Conservation (phyloP, 2,329 filamentous ascomycete species). For the Samsoniella hepiali region DNA sequence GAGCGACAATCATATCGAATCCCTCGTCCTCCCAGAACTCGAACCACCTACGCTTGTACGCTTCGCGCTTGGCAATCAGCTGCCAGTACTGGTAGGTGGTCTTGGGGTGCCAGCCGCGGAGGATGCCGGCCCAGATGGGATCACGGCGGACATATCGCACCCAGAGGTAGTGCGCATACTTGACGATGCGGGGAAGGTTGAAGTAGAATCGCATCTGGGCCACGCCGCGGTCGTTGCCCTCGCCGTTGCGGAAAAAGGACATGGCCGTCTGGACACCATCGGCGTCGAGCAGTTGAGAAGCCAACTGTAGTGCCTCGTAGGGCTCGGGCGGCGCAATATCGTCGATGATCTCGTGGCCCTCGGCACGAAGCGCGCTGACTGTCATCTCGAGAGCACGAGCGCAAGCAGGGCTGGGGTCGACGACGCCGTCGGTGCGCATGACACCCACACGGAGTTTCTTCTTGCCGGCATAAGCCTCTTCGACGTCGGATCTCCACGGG, state of each 20-base stretch:
- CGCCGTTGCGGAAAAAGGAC: conserved; percentile 71
- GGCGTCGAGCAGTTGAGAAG: conserved; percentile 75
- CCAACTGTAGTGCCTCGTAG: conserved; percentile 72
- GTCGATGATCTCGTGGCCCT: conserved; percentile 72
- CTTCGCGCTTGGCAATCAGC: conserved; percentile 72
- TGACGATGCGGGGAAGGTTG: conserved; percentile 67
- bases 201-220: conserved; percentile 72
- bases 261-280: conserved; percentile 81
- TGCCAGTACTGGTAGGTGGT: conserved; percentile 78
- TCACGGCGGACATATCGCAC: conserved; percentile 81
- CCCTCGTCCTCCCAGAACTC: conserved; percentile 75
- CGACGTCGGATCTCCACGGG: conserved; percentile 66
- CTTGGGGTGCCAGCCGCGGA: conserved; percentile 71
- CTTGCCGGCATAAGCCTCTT: conserved; percentile 57
- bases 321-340: conserved; percentile 63
- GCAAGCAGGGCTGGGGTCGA: conserved; percentile 84
- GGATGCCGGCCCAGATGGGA: conserved; percentile 70
- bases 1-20: conserved; percentile 75
- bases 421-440: conserved; percentile 75
- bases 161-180: conserved; percentile 85
- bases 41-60: conserved; percentile 74
- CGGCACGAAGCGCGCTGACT: conserved; percentile 62
- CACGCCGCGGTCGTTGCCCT: conserved; percentile 76
- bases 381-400: conserved; percentile 69
- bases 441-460: conserved; percentile 70